phyloP scores from a whole-genome alignment of 2,329 filamentous ascomycete genomes.

The Pyrenophora tritici-repentis region DNA sequence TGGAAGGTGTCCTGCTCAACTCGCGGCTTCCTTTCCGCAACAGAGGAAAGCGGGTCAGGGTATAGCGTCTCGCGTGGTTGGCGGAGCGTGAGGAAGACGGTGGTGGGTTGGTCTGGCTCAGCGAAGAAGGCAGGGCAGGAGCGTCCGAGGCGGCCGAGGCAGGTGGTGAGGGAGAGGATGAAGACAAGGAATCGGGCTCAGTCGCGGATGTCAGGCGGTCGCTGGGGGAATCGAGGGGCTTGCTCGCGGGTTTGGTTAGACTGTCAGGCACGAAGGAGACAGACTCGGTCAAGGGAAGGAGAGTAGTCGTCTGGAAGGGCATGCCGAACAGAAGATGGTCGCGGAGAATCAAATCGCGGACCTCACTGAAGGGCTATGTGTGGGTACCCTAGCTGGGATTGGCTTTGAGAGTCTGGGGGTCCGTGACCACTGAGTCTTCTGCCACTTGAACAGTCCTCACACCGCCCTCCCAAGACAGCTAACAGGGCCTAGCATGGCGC shows the following conservation, averaged over 20 bases:
- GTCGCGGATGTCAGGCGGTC: not conserved
- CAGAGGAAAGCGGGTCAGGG: slow-evolving; percentile 43
- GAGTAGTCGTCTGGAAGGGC: slow-evolving; percentile 39
- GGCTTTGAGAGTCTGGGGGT: slow-evolving; percentile 25
- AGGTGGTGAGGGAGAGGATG: not conserved
- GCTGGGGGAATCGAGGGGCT: slow-evolving; percentile 6
- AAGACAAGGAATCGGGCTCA: not conserved
- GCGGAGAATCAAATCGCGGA: slow-evolving; percentile 38
- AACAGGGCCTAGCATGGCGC: slow-evolving; percentile 35
- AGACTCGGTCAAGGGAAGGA: slow-evolving; percentile 33
- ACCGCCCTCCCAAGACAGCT: slow-evolving; percentile 38
- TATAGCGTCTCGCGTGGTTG: slow-evolving; percentile 32
- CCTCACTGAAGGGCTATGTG: slow-evolving; percentile 39
- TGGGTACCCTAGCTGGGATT: slow-evolving; percentile 45
- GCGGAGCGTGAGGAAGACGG: slow-evolving; percentile 18
- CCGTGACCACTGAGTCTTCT: slow-evolving; percentile 32
- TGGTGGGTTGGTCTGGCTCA: slow-evolving; percentile 13
- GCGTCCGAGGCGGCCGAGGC: slow-evolving; percentile 12
- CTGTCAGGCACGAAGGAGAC: slow-evolving; percentile 20
- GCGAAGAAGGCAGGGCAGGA: slow-evolving; percentile 6
- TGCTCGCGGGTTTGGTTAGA: slow-evolving; percentile 12
- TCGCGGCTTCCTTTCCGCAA: slow-evolving; percentile 43
- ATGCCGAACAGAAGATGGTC: slow-evolving; percentile 41
- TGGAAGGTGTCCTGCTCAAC: slow-evolving; percentile 20
- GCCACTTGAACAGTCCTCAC: slow-evolving; percentile 28